A percentile compares a stretch with the other conserved stretches of the same genome.
Evolutionary conservation across 306 rosid species (phyloP).

Genomic region (Begonia peltatifolia): DNA sequence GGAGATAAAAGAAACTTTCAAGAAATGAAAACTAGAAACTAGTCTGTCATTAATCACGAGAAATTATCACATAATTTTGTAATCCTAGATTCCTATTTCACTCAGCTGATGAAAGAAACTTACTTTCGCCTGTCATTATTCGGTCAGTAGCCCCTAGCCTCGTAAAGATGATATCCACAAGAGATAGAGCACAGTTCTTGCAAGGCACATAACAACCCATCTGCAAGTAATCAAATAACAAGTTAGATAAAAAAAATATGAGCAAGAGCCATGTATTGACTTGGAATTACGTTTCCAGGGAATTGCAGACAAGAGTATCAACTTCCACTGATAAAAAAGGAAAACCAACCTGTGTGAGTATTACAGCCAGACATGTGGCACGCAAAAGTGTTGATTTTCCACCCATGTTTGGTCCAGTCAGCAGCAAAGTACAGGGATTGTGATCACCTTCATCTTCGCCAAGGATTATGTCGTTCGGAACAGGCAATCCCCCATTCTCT

Average conservation of each 20-base stretch:
- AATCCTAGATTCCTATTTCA: too few relatives aligned
- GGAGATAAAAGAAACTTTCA: too few relatives aligned
- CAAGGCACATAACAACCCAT: constrained; percentile 90
- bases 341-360: constrained; percentile 74
- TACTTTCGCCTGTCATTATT: constrained; percentile 98
- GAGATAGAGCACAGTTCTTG: constrained; percentile 57
- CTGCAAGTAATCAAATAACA: constrained; percentile 37
- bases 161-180: constrained; percentile 80
- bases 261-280: neutral
- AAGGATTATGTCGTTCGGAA: constrained; percentile 76
- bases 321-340: neutral
- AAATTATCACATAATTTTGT: too few relatives aligned
- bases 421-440: constrained; percentile 58
- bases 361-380: constrained; percentile 83
- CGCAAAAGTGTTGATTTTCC: constrained; percentile 95
- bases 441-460: constrained; percentile 43
- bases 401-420: constrained; percentile 98
- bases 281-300: neutral
- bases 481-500: constrained; percentile 59
- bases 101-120: constrained; percentile 12
- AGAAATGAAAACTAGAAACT: too few relatives aligned
- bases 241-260: constrained; percentile 2
- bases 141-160: constrained; percentile 97
- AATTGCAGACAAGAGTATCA: too few relatives aligned
- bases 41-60: too few relatives aligned